Conservation (phyloP, 176 grass and related monocot species). For the Themeda triandra region DNA sequence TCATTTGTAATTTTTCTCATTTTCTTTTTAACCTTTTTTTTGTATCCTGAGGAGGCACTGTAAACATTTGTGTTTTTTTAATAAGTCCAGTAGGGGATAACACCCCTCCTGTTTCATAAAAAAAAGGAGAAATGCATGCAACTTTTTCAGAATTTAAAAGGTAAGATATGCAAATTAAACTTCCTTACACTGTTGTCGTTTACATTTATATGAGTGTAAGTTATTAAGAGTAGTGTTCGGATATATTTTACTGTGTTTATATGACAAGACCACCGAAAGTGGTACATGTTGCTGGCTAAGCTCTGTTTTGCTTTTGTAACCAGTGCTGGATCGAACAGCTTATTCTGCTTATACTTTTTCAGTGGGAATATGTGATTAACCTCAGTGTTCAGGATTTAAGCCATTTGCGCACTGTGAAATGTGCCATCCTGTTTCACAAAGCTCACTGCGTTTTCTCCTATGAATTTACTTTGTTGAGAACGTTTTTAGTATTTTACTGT, state of each 20-base stretch:
- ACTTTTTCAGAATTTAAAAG: no score
- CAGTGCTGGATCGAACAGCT: neutral
- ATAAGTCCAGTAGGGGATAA: no score
- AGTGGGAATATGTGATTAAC: neutral
- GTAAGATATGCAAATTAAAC: no score
- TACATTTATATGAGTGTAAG: neutral
- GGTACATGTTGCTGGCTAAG: neutral
- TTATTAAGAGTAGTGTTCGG: neutral
- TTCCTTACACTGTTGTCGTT: no score
- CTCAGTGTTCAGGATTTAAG: neutral
- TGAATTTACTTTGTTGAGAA: neutral
- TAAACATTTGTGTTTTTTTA: no score
- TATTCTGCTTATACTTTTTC: neutral
- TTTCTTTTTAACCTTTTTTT: no score
- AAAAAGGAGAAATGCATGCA: no score
- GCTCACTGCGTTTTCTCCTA: neutral
- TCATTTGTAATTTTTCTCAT: no score
- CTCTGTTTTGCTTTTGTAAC: neutral
- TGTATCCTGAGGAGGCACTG: no score
- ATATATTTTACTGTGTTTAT: neutral
- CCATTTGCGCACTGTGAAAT: neutral
- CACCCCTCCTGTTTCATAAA: no score
- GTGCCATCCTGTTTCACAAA: neutral
- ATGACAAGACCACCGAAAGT: neutral
- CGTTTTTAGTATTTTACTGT: neutral